A percentile compares a stretch with the other conserved stretches of the same genome.
These are phyloP conservation scores for Mycena floridula DNA, from an alignment of 768 basidiomycete genomes.

Conservation along the genomic window DNA sequence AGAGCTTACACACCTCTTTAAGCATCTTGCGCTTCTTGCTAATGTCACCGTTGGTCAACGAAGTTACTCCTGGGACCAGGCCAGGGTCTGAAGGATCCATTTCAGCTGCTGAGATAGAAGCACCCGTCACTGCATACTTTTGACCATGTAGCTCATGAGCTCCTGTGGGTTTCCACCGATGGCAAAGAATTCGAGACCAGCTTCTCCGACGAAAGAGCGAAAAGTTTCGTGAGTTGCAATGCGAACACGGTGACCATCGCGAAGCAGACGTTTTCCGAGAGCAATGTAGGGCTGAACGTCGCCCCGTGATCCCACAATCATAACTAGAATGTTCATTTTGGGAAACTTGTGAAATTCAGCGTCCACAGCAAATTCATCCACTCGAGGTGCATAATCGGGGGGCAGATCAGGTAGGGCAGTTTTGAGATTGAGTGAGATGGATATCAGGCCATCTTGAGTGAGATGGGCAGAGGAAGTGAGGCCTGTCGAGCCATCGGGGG, in stretches of 20 bases:
- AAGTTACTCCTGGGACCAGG: conserved; percentile 51
- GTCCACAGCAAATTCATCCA: conserved; percentile 47
- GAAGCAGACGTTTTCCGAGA: conserved; percentile 39
- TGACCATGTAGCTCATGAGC: conserved; percentile 70
- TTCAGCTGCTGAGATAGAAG: conserved; percentile 16
- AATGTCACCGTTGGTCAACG: conserved; percentile 58
- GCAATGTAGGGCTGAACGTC: conserved; percentile 67
- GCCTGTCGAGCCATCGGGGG: conserved; percentile 25
- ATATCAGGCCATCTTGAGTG: conserved; percentile 40
- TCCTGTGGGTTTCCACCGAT: conserved; percentile 61
- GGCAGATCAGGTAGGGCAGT: conserved; percentile 45
- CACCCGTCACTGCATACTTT: conserved; percentile 36
- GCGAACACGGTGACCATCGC: conserved; percentile 52
- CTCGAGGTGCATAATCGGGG: conserved; percentile 34
- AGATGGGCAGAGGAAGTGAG: conserved; percentile 35
- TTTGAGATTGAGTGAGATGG: conserved; percentile 41
- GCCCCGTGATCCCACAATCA: conserved; percentile 63
- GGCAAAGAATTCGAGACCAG: conserved; percentile 51
- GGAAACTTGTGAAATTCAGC: conserved; percentile 30
- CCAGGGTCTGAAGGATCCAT: conserved; percentile 44
- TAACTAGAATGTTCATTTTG: conserved; percentile 51
- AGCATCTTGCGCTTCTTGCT: conserved; percentile 53
- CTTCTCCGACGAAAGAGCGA: conserved; percentile 42
- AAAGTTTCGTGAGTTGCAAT: conserved; percentile 61
- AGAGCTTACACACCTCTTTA: conserved; percentile 25